Conservation (phyloP, 2,329 filamentous ascomycete species). For the Beauveria bassiana region DNA sequence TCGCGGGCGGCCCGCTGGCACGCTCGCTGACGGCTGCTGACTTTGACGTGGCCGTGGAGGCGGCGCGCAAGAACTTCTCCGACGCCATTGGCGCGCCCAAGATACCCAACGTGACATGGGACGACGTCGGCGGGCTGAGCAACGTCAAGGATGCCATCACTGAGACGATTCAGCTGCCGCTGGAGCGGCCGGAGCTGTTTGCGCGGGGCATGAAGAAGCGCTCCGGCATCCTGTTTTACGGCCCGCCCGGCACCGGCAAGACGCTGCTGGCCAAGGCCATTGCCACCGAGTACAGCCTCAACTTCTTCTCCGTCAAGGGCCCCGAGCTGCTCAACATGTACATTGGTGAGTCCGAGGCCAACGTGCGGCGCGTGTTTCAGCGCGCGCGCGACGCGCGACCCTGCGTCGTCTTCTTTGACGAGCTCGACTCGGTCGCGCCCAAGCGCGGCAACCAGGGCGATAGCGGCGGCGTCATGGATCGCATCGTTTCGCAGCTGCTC, state of each 20-base stretch:
- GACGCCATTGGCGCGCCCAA: constrained; percentile 96
- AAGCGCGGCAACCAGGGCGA: constrained; percentile 97
- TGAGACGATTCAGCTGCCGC: constrained; percentile 89
- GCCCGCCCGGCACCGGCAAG: constrained; percentile 85
- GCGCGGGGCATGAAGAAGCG: constrained; percentile 98
- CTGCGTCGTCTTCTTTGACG: constrained; percentile 90
- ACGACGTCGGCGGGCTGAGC: constrained; percentile 85
- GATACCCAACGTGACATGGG: constrained; percentile 95
- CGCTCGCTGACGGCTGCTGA: constrained; percentile 74
- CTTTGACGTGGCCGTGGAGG: constrained; percentile 88
- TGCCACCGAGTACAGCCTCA: constrained; percentile 86
- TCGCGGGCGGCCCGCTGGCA: constrained; percentile 75
- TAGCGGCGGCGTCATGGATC: constrained; percentile 95
- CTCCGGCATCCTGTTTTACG: constrained; percentile 87
- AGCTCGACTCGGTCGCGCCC: constrained; percentile 86
- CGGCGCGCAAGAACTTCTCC: constrained; percentile 94
- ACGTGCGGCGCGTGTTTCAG: constrained; percentile 83
- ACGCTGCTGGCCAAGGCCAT: constrained; percentile 90
- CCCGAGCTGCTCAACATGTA: constrained; percentile 94
- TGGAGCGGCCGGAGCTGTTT: constrained; percentile 87
- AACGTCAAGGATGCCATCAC: constrained; percentile 96
- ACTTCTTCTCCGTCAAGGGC: constrained; percentile 91
- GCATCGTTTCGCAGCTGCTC: constrained; percentile 89
- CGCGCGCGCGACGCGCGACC: constrained; percentile 77
- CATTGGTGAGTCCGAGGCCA: constrained; percentile 88